Evolutionary conservation across 176 grass and related monocot species (phyloP), one percentile per base, ranked within the genome.

Genomic region (Hyparrhenia diplandra): DNA sequence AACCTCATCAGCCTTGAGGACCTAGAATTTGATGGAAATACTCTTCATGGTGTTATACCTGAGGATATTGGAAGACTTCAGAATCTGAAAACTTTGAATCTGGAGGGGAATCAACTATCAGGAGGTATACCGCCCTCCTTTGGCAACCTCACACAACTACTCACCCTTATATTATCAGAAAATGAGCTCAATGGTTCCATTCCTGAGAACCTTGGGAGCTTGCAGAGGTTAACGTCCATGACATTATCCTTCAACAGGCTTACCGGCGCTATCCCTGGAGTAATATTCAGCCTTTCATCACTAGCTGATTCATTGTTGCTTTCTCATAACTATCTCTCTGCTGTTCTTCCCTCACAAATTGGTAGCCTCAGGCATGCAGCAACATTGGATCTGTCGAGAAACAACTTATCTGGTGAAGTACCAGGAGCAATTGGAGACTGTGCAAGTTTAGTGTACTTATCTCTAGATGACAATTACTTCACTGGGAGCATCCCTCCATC

Each of bases 81-180:
- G 1, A 88, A 86, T 6, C 46, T 92, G 25, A 16, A 49, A 1
- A 0, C 0, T 1, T 29, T 88, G 17, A 18, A 1, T 2, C 59
- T 88, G 6, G 1, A 64, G 2, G 1, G 2, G 13, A 88, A 92
- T 42, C 24, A 2, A 1, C 14, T 92, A 2, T 80, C 82, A 17
- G 83, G 83, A 63, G 11, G 23, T 42, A 82, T 86, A 82, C 86
- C 86, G 2, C 13, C 45, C 3, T 76, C 85, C 4, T 46, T 83
- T 2, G 90, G 90, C 24, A 88, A 92, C 79, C 73, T 92, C 43
- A 83, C 86, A 17, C 27, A 46, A 23, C 37, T 92, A 34, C 59
- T 10, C 4, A 3, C 1, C 2, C 30, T 88, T 18, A 0, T 4
- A 5, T 35, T 88, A 13, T 64, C 35, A 1, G 24, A 37, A 24